Base-by-base conservation (phyloP, 192 early-diverging fungal genomes). In the Rhizophagus sp. region DNA sequence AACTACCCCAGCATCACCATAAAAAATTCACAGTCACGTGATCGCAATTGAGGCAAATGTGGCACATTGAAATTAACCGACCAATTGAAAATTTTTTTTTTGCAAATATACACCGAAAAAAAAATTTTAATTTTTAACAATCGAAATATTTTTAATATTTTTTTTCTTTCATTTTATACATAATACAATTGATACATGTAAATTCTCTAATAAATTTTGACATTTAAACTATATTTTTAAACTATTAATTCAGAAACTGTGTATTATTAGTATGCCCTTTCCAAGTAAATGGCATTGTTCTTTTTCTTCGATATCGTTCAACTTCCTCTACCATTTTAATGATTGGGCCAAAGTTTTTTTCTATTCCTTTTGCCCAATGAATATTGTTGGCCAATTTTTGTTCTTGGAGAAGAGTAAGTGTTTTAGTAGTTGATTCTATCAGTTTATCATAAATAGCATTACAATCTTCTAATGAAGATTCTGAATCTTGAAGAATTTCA, bases 371-470 rank as follows among this genome's bases (percentile, higher is more conserved):
- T 41, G 47, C n/a, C 39, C 15, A 72, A 72, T 72, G 15, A 30
- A 47, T 12, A 10, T 44, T 72, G 8, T 4, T 11, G 47, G 69
- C 15, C 47, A 19, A 19, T 47, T 72, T 72, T 72, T 72, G 15
- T 72, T 72, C 19, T 72, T 72, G 15, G 7, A 72, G 3, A 72
- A 47, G 41, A 0, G 8, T 9, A 47, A 72, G 15, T 39, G 69
- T 17, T 49, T 72, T 72, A 24, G 34, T 71, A 17, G 17, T 71
- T 71, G 39, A 2, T 71, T 71, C 39, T 71, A 71, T 71, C 34
- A 71, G 44, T 39, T 71, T 24, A 71, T 71, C 69, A 71, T 71
- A 71, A 39, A 71, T 39, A 15, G 36, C 10, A 71, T 71, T 71
- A 71, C 8, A 10, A 39, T 71, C 17, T 36, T 72, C 24, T 24